phyloP scores from a whole-genome alignment of 768 basidiomycete species.

The Sporobolomyces pararoseus region DNA sequence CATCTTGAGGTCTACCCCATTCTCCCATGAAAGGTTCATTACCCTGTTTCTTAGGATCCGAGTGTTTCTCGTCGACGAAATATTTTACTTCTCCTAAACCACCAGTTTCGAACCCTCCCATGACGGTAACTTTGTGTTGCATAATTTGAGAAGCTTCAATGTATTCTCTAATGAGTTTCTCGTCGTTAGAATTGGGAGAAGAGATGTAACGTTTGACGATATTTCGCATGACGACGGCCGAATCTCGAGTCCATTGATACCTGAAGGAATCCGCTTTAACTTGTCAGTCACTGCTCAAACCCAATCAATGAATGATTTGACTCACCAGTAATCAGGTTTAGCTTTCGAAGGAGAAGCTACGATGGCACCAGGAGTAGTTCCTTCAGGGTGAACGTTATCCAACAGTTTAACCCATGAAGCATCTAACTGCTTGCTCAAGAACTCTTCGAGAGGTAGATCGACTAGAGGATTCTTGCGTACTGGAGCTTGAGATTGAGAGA shows the following conservation, averaged over 20 bases:
- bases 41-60: neutral
- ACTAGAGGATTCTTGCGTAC: constrained; percentile 13
- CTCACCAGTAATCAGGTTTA: constrained; percentile 43
- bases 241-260: constrained; percentile 45
- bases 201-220: constrained; percentile 36
- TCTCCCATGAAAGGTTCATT: constrained; percentile 33
- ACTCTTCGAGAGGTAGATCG: constrained; percentile 27
- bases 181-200: constrained; percentile 6
- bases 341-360: constrained; percentile 40
- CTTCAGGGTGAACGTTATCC: constrained; percentile 37
- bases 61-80: constrained; percentile 9
- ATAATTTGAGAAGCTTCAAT: constrained; percentile 40
- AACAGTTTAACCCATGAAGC: constrained; percentile 23
- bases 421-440: neutral
- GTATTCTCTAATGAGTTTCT: constrained; percentile 37
- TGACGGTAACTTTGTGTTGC: constrained; percentile 42
- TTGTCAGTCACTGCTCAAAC: neutral
- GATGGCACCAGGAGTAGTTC: constrained; percentile 38
- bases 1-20: constrained; percentile 43
- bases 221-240: constrained; percentile 40
- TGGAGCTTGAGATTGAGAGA: neutral
- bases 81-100: constrained; percentile 46
- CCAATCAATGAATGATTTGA: no score
- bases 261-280: constrained; percentile 6
- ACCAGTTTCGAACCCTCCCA: constrained; percentile 41